Conservation (phyloP, 768 basidiomycete species). For the Inosperma sp. region DNA sequence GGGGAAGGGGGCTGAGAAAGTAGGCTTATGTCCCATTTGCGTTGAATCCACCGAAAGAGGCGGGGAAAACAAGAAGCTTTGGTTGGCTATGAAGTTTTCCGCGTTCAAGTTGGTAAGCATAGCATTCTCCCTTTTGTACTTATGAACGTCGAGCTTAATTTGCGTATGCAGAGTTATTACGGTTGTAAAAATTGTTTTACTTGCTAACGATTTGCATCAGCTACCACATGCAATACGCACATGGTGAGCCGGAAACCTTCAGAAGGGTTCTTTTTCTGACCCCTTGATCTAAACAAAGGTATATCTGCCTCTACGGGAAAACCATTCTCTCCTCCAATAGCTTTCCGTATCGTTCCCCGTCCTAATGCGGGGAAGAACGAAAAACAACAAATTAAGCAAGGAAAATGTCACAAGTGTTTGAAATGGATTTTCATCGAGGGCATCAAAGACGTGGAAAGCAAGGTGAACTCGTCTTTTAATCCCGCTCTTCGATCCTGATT, state of each 20-base stretch:
- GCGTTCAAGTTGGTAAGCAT: constrained; percentile 81
- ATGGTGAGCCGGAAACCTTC: constrained; percentile 43
- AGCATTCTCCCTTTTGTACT: constrained; percentile 9
- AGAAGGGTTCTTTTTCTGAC: not conserved
- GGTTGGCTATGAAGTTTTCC: constrained; percentile 77
- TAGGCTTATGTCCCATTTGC: constrained; percentile 77
- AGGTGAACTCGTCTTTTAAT: constrained; percentile 38
- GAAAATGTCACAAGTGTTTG: constrained; percentile 72
- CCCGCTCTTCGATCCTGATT: not conserved
- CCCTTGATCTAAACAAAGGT: constrained; percentile 36
- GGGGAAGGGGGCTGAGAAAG: constrained; percentile 62
- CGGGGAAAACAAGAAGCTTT: constrained; percentile 57
- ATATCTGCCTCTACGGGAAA: constrained; percentile 62
- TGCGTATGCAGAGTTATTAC: constrained; percentile 16
- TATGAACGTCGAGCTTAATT: not conserved
- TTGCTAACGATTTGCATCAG: constrained; percentile 29
- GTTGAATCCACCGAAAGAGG: constrained; percentile 55
- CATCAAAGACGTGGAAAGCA: constrained; percentile 66
- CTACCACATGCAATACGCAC: constrained; percentile 80
- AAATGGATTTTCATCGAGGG: constrained; percentile 73
- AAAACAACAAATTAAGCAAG: constrained; percentile 55
- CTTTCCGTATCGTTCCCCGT: constrained; percentile 49
- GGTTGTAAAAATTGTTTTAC: not conserved
- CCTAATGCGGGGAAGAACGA: constrained; percentile 53
- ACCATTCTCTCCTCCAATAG: constrained; percentile 74